Base-by-base conservation (phyloP, 768 basidiomycete genomes). In the Amanita jacksonii region DNA sequence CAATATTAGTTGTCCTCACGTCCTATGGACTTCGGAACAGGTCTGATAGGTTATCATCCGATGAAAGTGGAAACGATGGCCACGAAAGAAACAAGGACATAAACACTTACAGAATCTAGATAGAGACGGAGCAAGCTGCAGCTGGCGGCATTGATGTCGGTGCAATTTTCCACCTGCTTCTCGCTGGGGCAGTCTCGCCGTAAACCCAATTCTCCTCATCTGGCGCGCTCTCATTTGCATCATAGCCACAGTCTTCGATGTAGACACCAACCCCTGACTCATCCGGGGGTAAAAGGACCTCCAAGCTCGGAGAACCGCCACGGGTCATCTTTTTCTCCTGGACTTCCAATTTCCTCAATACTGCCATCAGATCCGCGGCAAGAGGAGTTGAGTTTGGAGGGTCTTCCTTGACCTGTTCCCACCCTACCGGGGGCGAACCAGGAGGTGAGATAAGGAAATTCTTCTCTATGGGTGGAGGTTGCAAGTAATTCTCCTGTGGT, bases 401-500 rank as follows among this genome's bases (percentile, higher is more conserved):
- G 6, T 93, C 91, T 62, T 98, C 94, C 39, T 68, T 68, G 45
- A 92, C 76, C 18, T 75, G 90, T 57, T 96, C 91, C 96, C 96
- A 99, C 2, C 93, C 96, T 1, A 93, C 81, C 0, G 96, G 96
- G 0, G 96, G 96, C 0, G 92, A 96, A 4, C 96, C 96, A 3
- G 96, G 96, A 0, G 96, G 96, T 0, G 96, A 98, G 50, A 99
- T 93, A 37, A 99, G 73, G 64, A 97, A 98, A 65, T 98, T 98
- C 64, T 90, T 90, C 53, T 92, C 85, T 30, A 81, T 52, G 0
- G 73, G 64, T 0, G 94, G 94, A 0, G 92, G 90, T 32, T 71
- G 75, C 27, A 93, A 74, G 54, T 81, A 78, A 52, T 72, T 66
- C n/a, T 57, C 62, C 30, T 61, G 64, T 16, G 69, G 67, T n/a